Evolutionary conservation across 2,329 filamentous ascomycete species (phyloP).

Genomic region (Nothomitra cinnamomea): DNA sequence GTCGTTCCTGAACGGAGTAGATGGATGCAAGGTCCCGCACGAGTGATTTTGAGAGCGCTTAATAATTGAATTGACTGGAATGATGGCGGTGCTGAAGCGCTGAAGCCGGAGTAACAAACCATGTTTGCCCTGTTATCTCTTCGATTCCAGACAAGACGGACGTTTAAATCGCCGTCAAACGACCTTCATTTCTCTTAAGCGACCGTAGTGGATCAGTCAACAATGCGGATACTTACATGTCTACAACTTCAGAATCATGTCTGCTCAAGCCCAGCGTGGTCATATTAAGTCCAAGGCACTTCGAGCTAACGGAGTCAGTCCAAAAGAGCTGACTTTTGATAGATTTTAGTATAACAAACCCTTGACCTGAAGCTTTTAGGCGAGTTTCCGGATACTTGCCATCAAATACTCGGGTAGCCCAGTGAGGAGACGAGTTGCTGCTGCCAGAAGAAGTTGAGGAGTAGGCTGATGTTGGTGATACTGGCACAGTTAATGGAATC

Average conservation of each 20-base stretch:
- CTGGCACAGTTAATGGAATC: not conserved
- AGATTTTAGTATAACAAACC: not conserved
- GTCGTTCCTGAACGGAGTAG: not conserved
- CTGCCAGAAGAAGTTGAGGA: slow-evolving; percentile 1
- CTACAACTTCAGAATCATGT: slow-evolving; percentile 2
- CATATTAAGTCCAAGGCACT: slow-evolving; percentile 1
- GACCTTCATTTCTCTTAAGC: not conserved
- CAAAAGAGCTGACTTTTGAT: not conserved
- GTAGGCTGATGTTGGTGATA: not conserved
- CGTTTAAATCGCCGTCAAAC: slow-evolving; percentile 2
- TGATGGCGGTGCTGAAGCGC: not conserved
- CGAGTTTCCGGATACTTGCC: not conserved
- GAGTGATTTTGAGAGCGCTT: not conserved
- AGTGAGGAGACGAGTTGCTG: not conserved
- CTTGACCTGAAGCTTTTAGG: not conserved
- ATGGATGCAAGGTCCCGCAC: not conserved
- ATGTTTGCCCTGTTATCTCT: slow-evolving; percentile 2
- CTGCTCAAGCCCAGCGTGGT: not conserved
- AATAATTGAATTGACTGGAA: not conserved
- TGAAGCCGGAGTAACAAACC: not conserved
- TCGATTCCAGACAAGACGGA: not conserved
- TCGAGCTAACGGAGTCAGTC: slow-evolving; percentile 1
- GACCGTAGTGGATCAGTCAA: not conserved
- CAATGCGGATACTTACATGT: not conserved
- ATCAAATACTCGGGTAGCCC: not conserved